These are phyloP conservation scores for Quercus mongolica DNA, from an alignment of 306 rosid species.

Conservation along the genomic window DNA sequence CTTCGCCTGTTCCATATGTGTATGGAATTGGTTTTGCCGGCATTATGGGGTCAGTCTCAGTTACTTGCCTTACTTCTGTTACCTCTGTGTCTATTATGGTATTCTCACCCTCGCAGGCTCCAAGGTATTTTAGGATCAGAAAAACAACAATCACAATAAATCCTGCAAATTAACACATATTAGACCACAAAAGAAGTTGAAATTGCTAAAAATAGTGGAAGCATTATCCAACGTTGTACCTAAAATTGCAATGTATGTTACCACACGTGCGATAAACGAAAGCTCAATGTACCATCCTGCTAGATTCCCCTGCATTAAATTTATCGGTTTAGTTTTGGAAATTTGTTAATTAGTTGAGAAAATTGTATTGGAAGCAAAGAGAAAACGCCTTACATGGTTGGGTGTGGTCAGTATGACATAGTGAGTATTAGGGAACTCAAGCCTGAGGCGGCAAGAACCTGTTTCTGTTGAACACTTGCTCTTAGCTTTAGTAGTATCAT, in stretches of 20 bases:
- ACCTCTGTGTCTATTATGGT: background rate
- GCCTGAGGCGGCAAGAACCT: slow-evolving; percentile 48
- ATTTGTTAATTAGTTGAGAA: slow-evolving; percentile 1
- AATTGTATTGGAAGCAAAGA: background rate
- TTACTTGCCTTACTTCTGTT: slow-evolving; percentile 11
- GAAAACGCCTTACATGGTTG: slow-evolving; percentile 38
- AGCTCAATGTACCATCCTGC: slow-evolving; percentile 41
- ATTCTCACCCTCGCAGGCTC: slow-evolving; percentile 30
- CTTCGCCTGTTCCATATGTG: slow-evolving; percentile 48
- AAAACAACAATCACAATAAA: slow-evolving; percentile 20
- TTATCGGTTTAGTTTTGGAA: background rate
- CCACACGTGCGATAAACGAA: slow-evolving; percentile 43
- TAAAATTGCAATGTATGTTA: slow-evolving; percentile 49
- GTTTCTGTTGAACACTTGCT: slow-evolving; percentile 44
- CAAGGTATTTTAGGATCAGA: slow-evolving; percentile 47
- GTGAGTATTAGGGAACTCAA: slow-evolving; percentile 46
- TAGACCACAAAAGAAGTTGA: slow-evolving; percentile 5
- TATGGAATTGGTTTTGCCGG: slow-evolving; percentile 20
- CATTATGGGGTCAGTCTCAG: slow-evolving; percentile 55
- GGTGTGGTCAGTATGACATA: slow-evolving; percentile 52
- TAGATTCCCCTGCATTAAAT: slow-evolving; percentile 40
- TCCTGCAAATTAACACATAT: slow-evolving; percentile 32
- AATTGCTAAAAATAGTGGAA: background rate
- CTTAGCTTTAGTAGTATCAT: slow-evolving; percentile 58
- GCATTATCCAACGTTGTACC: slow-evolving; percentile 29